These are phyloP conservation scores for Logfia minima DNA, from an alignment of 129 eudicot species.

Conservation along the genomic window DNA sequence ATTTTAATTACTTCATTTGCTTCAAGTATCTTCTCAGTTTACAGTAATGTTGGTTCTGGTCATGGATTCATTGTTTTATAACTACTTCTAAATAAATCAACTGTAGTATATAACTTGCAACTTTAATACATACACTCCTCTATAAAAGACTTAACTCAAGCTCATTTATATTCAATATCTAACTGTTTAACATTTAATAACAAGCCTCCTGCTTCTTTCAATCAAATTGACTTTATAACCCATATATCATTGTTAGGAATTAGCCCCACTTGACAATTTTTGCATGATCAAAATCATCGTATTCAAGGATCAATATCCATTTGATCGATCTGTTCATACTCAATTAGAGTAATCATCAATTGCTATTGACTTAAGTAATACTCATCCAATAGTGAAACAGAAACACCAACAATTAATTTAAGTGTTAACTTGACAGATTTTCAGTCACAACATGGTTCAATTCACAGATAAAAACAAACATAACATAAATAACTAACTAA, in stretches of 20 bases:
- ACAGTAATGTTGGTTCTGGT: too few relatives aligned
- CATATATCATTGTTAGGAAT: neutral
- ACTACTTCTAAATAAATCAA: too few relatives aligned
- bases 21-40: too few relatives aligned
- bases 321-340: neutral
- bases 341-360: neutral
- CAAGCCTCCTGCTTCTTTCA: too few relatives aligned
- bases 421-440: neutral
- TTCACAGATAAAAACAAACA: neutral
- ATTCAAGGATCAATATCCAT: neutral
- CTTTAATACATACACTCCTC: too few relatives aligned
- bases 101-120: too few relatives aligned
- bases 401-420: neutral
- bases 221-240: neutral
- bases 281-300: neutral
- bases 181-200: neutral
- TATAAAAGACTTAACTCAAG: too few relatives aligned
- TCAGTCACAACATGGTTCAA: neutral
- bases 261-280: neutral
- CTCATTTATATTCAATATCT: too few relatives aligned
- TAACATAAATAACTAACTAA: neutral
- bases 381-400: neutral
- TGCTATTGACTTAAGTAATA: neutral
- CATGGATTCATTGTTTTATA: too few relatives aligned
- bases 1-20: too few relatives aligned